Base-by-base conservation (phyloP, 2,329 filamentous ascomycete species). In the Aspergillus cejpii region DNA sequence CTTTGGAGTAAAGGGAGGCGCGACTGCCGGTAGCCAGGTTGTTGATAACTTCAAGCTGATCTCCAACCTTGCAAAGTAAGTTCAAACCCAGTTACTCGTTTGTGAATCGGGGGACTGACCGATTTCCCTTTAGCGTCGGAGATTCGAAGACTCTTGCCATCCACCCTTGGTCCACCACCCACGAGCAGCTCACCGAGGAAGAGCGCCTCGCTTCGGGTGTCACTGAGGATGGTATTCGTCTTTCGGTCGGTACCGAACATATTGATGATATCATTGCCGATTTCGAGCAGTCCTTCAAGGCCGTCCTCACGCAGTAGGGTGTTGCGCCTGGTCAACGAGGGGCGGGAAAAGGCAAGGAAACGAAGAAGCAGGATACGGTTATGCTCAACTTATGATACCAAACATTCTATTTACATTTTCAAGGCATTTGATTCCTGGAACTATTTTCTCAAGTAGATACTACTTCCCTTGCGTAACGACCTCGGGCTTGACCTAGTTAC, bases 221-320 rank as follows among this genome's bases (percentile, higher is more conserved):
- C 8, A 92, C 87, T 12, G 65, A 88, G 77, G 91, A 94, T 62
- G 81, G 90, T 29, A 95, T 97, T 68, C 86, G 91, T 51, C 92
- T 97, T 61, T 96, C 90, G 0, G 90, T 96, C 47, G 91, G 91
- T 41, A 94, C 85, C 1, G 91, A 97, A 73, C 89, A 96, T 67
- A 94, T 97, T 64, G 90, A 95, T 72, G 91, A 97, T 62, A 96
- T 97, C 60, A 92, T 95, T 62, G 85, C 83, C 57, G 91, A 97
- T 70, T 96, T 97, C 64, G 84, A 91, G 68, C 90, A 95, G 74
- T 86, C 87, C 0, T 94, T 96, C 69, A 77, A 80, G 62, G 76
- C 56, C 39, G 39, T 43, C 6, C 31, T 39, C 12, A 15, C 42
- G 3, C 34, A 53, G n/a, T 44, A 44, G 49, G 49, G 36, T 34